These are phyloP conservation scores for Geoglossum glabrum DNA, from an alignment of 495 filamentous ascomycete species.

Conservation along the genomic window DNA sequence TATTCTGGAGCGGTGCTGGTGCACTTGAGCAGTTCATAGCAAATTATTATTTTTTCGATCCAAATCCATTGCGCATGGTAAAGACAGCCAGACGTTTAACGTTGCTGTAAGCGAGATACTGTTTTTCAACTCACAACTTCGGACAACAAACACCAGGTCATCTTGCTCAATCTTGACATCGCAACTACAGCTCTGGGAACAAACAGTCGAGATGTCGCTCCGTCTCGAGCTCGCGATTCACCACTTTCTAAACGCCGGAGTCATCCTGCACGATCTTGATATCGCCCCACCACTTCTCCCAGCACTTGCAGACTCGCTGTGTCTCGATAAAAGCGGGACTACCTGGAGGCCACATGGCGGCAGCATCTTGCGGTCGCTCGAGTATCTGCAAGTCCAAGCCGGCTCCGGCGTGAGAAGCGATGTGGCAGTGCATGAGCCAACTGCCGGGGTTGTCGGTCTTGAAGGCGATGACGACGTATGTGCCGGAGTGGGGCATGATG, in stretches of 20 bases:
- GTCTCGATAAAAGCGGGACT: constrained; percentile 2
- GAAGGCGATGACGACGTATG: constrained; percentile 6
- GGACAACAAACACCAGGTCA: too few species aligned
- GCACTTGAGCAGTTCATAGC: too few species aligned
- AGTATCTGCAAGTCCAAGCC: constrained; percentile 2
- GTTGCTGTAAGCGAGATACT: too few species aligned
- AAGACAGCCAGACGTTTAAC: too few species aligned
- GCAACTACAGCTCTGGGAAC: too few species aligned
- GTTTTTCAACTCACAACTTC: too few species aligned
- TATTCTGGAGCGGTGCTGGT: too few species aligned
- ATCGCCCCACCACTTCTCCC: constrained; percentile 6
- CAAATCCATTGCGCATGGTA: too few species aligned
- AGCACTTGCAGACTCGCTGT: constrained; percentile 4
- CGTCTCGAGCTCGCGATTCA: too few species aligned
- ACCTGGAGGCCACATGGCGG: not conserved
- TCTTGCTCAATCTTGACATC: too few species aligned
- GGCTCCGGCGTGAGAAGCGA: constrained; percentile 2
- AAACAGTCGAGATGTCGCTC: too few species aligned
- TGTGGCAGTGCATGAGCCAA: constrained; percentile 11
- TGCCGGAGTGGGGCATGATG: constrained; percentile 23
- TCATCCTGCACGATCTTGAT: not conserved
- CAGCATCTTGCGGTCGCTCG: constrained; percentile 5
- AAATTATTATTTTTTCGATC: too few species aligned
- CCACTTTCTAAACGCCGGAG: not conserved
- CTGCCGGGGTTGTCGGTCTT: constrained; percentile 6